These are phyloP conservation scores for Lunularia cruciata DNA, from an alignment of 225 moss, liverwort and hornwort species.

Conservation along the genomic window DNA sequence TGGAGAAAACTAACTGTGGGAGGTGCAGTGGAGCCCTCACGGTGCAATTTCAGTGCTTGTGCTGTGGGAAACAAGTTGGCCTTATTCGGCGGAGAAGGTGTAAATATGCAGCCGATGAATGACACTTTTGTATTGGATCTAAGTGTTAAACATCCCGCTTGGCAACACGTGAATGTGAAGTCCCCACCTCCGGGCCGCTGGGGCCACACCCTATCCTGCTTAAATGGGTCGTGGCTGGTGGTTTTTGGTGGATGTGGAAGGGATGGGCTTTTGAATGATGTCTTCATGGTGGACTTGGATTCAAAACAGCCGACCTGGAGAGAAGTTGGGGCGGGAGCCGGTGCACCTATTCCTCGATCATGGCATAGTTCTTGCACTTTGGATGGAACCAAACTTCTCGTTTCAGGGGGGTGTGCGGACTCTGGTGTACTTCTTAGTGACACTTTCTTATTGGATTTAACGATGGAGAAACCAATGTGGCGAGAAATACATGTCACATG, in stretches of 20 bases:
- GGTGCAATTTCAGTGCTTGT: slow-evolving; percentile 59
- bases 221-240: slow-evolving; percentile 52
- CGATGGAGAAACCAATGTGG: slow-evolving; percentile 47
- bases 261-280: slow-evolving; percentile 48
- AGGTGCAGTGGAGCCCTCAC: slow-evolving; percentile 54
- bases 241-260: slow-evolving; percentile 55
- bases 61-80: slow-evolving; percentile 55
- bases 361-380: slow-evolving; percentile 59
- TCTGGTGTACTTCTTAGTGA: slow-evolving; percentile 51
- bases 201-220: slow-evolving; percentile 53
- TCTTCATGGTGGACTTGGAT: slow-evolving; percentile 46
- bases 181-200: slow-evolving; percentile 53
- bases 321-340: slow-evolving; percentile 48
- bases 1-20: slow-evolving; percentile 55
- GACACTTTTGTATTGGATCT: slow-evolving; percentile 51
- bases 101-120: slow-evolving; percentile 59
- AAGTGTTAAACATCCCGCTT: slow-evolving; percentile 42
- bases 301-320: slow-evolving; percentile 46
- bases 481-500: slow-evolving; percentile 51
- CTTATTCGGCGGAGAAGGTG: slow-evolving; percentile 53
- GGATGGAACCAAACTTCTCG: slow-evolving; percentile 51
- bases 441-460: slow-evolving; percentile 46
- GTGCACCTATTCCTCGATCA: slow-evolving; percentile 44
- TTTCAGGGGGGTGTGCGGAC: slow-evolving; percentile 56
- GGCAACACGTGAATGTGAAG: slow-evolving; percentile 48